These are phyloP conservation scores for Ophiostoma populinum DNA, from an alignment of 2,329 filamentous ascomycete genomes.

Conservation along the genomic window DNA sequence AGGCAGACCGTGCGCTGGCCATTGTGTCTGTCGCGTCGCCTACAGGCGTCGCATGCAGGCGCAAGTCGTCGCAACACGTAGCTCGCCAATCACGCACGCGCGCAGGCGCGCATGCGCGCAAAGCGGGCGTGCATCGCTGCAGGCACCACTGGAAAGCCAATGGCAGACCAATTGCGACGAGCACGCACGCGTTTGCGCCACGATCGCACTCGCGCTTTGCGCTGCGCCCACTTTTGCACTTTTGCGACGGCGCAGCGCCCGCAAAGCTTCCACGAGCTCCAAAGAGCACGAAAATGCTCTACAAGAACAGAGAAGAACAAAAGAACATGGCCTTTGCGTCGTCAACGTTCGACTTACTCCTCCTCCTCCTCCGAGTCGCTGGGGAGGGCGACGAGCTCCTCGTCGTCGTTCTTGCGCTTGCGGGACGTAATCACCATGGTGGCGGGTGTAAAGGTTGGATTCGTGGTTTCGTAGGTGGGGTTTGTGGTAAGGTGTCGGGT, in stretches of 20 bases:
- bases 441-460: conserved; percentile 1
- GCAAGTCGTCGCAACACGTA: conserved; percentile 1
- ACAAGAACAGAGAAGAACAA: conserved; percentile 11
- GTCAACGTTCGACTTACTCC: conserved; percentile 33
- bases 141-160: not conserved
- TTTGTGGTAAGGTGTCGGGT: conserved; percentile 6
- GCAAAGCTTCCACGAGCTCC: no score
- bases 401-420: conserved; percentile 34
- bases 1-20: no score
- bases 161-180: not conserved
- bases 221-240: no score
- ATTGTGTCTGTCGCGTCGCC: not conserved
- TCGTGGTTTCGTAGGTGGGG: conserved; percentile 1
- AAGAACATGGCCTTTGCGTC: no score
- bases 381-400: conserved; percentile 36
- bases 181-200: no score
- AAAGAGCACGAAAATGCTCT: no score
- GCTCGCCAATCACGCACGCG: not conserved
- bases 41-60: not conserved
- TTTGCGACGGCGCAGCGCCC: no score
- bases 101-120: not conserved
- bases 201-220: no score
- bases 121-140: not conserved
- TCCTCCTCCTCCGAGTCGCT: conserved; percentile 34
- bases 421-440: conserved; percentile 32